Evolutionary conservation across 495 filamentous ascomycete species (phyloP).

Genomic region (Bryoglossum gracile): DNA sequence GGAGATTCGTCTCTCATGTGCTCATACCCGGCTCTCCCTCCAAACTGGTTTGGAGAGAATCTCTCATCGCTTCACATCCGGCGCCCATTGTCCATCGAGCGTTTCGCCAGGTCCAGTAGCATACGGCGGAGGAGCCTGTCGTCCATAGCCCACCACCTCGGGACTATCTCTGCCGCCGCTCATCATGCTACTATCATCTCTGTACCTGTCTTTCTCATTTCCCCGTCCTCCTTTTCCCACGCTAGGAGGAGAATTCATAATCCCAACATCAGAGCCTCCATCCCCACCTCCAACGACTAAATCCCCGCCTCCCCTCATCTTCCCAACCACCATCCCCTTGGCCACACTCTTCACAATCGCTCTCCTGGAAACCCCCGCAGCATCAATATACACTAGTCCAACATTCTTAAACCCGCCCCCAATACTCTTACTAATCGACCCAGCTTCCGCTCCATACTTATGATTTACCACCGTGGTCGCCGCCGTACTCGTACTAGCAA

Average conservation of each 20-base stretch:
- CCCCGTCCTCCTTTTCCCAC: constrained; percentile 4
- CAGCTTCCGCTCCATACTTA: constrained; percentile 77
- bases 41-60: no score
- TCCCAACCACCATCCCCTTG: constrained; percentile 96
- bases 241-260: constrained; percentile 18
- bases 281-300: constrained; percentile 78
- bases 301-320: constrained; percentile 74
- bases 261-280: constrained; percentile 52
- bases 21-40: no score
- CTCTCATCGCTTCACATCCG: no score
- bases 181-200: constrained; percentile 25
- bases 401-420: constrained; percentile 91
- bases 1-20: no score
- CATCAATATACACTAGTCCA: constrained; percentile 96
- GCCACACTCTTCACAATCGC: constrained; percentile 90
- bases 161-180: constrained; percentile 21
- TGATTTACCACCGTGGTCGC: constrained; percentile 77
- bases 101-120: constrained; percentile 30
- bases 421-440: constrained; percentile 60
- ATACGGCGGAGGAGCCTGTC: constrained; percentile 27
- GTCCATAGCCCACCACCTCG: constrained; percentile 32
- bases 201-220: constrained; percentile 22
- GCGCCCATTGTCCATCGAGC: constrained; percentile 13
- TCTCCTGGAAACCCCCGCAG: constrained; percentile 77
- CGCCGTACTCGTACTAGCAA: constrained; percentile 64